Percentiles rank a stretch among this genome's conserved stretches.
Evolutionary conservation across 2,329 filamentous ascomycete species (phyloP).

Genomic region (Aspergillus fumigatiaffinis): DNA sequence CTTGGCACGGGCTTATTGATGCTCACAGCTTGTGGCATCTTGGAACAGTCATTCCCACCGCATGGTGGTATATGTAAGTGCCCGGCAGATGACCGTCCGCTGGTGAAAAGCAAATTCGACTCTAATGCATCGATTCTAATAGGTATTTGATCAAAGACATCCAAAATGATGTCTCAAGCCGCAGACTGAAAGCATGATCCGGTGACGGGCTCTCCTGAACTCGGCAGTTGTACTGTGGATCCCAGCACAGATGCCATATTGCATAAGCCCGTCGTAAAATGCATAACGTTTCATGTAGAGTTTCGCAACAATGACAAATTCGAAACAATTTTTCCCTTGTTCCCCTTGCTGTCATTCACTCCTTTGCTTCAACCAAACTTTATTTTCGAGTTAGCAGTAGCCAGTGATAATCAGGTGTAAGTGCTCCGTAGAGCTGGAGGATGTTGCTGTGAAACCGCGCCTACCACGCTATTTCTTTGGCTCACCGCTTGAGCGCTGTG

Average conservation of each 20-base stretch:
- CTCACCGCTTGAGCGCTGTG: constrained; percentile 15
- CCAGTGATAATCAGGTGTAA: not conserved
- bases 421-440: not conserved
- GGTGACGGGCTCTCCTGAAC: not conserved
- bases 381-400: not conserved
- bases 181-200: constrained; percentile 64
- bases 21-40: constrained; percentile 96
- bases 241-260: not conserved
- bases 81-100: not conserved
- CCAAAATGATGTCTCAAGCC: constrained; percentile 71
- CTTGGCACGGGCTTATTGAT: constrained; percentile 76
- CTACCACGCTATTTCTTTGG: not conserved
- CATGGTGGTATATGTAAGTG: constrained; percentile 92
- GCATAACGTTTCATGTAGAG: not conserved
- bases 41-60: constrained; percentile 80
- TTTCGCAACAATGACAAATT: not conserved
- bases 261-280: not conserved
- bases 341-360: not conserved
- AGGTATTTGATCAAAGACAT: constrained; percentile 87
- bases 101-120: not conserved
- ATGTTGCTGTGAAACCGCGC: not conserved
- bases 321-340: not conserved
- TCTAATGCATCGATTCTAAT: constrained; percentile 22
- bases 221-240: not conserved
- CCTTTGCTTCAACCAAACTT: not conserved